These are phyloP conservation scores for Mycena latifolia DNA, from an alignment of 768 basidiomycete genomes.

Conservation along the genomic window DNA sequence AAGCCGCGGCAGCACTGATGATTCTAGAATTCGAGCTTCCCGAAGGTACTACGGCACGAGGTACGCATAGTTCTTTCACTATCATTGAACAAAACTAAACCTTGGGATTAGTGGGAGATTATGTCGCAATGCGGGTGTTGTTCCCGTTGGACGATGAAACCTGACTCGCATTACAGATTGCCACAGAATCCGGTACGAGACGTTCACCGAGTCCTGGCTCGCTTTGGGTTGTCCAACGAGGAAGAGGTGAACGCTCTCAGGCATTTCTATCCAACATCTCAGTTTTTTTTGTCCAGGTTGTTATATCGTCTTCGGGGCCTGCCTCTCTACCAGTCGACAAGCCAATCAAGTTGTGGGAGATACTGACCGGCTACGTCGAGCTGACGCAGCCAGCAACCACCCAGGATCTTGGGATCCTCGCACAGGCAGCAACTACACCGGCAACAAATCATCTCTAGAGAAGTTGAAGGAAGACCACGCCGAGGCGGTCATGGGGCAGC, in stretches of 20 bases:
- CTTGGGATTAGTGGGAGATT: not conserved
- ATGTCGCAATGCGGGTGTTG: not conserved
- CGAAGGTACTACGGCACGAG: not conserved
- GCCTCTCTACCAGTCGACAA: constrained; percentile 53
- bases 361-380: constrained; percentile 59
- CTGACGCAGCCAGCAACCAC: constrained; percentile 56
- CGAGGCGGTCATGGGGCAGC: constrained; percentile 47
- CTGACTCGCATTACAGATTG: not conserved
- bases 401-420: constrained; percentile 37
- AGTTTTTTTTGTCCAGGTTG: not conserved
- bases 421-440: not conserved
- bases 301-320: constrained; percentile 44
- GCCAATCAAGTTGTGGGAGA: constrained; percentile 48
- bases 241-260: no score
- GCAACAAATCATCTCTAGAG: not conserved
- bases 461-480: not conserved
- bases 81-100: not conserved
- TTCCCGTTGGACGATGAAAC: not conserved
- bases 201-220: constrained; percentile 51
- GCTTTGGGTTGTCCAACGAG: constrained; percentile 50
- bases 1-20: no score
- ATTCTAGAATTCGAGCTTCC: not conserved
- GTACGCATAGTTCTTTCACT: not conserved
- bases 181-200: constrained; percentile 50
- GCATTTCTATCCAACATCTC: not conserved